Conservation (phyloP, 495 filamentous ascomycete genomes). For the Aspergillus hancockii region DNA sequence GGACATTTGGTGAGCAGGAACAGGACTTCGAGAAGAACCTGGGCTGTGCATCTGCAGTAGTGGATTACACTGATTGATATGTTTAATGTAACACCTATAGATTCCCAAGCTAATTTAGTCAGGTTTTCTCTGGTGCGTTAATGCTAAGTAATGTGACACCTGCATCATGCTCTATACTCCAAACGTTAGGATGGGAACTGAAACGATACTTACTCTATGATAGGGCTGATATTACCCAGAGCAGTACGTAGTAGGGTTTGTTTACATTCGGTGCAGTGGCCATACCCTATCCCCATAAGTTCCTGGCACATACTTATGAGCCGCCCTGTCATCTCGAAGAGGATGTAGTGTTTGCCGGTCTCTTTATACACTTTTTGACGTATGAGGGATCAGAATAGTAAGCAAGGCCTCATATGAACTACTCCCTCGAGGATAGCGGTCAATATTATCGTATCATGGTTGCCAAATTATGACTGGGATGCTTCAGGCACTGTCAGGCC, state of each 20-base stretch:
- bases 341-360: neutral
- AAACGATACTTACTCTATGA: neutral
- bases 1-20: constrained; percentile 1
- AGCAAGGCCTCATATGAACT: neutral
- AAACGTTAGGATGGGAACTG: neutral
- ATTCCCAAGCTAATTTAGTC: neutral
- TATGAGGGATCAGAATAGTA: neutral
- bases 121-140: neutral
- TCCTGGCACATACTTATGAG: neutral
- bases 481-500: constrained; percentile 4
- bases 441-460: neutral
- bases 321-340: neutral
- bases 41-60: constrained; percentile 30
- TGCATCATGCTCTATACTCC: neutral
- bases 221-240: neutral
- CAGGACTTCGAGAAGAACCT: constrained; percentile 30
- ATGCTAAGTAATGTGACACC: neutral
- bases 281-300: neutral
- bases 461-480: neutral
- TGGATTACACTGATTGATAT: constrained; percentile 6
- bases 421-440: neutral
- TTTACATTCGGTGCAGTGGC: too few species aligned
- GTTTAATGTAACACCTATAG: neutral
- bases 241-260: too few species aligned
- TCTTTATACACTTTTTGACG: too few species aligned